These are phyloP conservation scores for Rubia peregrina DNA, from an alignment of 305 asterid genomes.

Conservation along the genomic window DNA sequence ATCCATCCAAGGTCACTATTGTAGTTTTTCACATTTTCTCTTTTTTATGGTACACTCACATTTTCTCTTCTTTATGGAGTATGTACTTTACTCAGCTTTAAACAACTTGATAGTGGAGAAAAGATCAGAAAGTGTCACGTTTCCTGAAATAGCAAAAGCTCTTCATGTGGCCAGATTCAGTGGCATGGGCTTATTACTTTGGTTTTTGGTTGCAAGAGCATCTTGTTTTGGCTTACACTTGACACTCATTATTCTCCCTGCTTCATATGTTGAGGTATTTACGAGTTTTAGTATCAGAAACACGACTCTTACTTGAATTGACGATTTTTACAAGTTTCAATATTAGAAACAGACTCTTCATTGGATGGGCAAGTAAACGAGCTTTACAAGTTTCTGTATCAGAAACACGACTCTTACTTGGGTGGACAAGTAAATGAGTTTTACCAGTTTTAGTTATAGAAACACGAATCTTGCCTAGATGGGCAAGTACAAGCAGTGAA, in stretches of 20 bases:
- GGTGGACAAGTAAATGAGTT: too few relatives aligned
- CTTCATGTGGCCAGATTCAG: conserved; percentile 5
- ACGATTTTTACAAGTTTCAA: neutral
- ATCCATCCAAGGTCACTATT: neutral
- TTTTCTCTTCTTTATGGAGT: conserved; percentile 6
- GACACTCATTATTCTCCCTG: conserved; percentile 1
- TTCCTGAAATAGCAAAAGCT: neutral
- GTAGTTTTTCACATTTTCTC: conserved; percentile 6
- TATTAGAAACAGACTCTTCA: neutral
- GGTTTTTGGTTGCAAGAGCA: conserved; percentile 12
- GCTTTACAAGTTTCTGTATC: too few relatives aligned
- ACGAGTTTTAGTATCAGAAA: neutral
- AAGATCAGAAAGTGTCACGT: conserved; percentile 1
- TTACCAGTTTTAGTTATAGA: too few relatives aligned
- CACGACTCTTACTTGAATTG: neutral
- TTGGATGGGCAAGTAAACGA: neutral
- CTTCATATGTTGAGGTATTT: neutral
- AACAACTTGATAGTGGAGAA: conserved; percentile 1
- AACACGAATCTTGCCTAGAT: too few relatives aligned
- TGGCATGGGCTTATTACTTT: neutral
- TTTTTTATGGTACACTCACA: neutral
- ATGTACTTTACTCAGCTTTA: conserved; percentile 1
- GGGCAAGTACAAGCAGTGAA: neutral
- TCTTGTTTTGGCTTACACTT: neutral
- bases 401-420: too few relatives aligned